phyloP scores from a whole-genome alignment of 78 protist species.

The slime mould (Dictyostelium discoideum) region DNA sequence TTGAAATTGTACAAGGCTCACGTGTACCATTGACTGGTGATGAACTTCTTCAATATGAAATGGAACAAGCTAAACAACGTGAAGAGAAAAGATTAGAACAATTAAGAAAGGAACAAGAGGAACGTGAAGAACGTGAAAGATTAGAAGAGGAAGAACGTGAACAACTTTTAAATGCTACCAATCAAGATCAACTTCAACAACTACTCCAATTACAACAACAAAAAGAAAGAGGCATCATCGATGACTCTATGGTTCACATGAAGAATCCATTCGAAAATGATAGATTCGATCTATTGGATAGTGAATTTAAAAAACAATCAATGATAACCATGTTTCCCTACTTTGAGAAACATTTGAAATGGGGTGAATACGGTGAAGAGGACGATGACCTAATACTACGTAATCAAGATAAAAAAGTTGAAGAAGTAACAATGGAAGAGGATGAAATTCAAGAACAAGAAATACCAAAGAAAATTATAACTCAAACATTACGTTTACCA shows the following conservation, averaged over 20 bases:
- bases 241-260: not conserved
- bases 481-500: not conserved
- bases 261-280: conserved; percentile 35
- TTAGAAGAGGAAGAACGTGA: not conserved
- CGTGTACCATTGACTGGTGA: conserved; percentile 51
- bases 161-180: not conserved
- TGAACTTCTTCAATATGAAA: conserved; percentile 34
- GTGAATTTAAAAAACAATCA: conserved; percentile 21
- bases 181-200: not conserved
- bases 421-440: conserved; percentile 1
- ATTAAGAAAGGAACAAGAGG: conserved; percentile 37
- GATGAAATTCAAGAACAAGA: not conserved
- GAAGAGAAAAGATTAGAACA: conserved; percentile 16
- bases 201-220: not conserved
- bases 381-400: conserved; percentile 30
- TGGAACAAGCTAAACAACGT: not conserved
- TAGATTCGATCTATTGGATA: not conserved
- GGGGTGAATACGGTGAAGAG: conserved; percentile 70
- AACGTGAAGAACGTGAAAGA: conserved; percentile 6
- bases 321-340: conserved; percentile 60
- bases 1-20: not conserved
- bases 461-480: conserved; percentile 40
- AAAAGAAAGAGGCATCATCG: not conserved
- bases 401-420: not conserved
- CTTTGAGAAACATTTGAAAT: conserved; percentile 19